Base-by-base conservation (phyloP, 768 basidiomycete species). In the Rhizopogon roseolus region DNA sequence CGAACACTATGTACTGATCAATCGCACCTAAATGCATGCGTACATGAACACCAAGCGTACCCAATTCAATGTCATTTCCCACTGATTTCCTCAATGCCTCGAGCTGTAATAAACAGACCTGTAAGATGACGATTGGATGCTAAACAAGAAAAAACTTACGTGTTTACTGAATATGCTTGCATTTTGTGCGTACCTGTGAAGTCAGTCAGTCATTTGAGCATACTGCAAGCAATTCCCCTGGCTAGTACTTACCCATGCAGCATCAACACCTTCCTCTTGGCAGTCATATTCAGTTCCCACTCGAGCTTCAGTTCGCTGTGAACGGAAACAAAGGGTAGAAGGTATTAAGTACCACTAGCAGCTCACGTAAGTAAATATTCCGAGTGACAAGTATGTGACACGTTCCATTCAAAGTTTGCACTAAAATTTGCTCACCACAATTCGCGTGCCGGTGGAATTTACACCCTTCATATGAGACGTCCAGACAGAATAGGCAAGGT, bases 61-160 rank as follows among this genome's bases (percentile, higher is more conserved):
- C 84, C 52, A 90, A 73, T 58, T 90, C 86, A 41, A 88, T 66
- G 52, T 78, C 75, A 58, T 84, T 82, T 54, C 73, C 80, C 58
- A 82, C 81, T 54, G 85, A 76, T 67, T 88, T 89, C 48, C 87
- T 77, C 27, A 90, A 71, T 3, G 87, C 88, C 22, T 84, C 86
- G 41, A 90, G 71, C 88, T 91, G 60, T 10, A 17, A 28, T 34
- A 41, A 41, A 49, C 17, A 46, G 9, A 40, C 48, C n/a, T 41
- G 44, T 42, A 17, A 40, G 19, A 44, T 17, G 22, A 36, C 4
- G 38, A 19, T 46, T 29, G 40, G 50, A 11, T 14, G 10, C 10
- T 34, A 11, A 32, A 36, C 41, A 19, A 38, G 45, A 28, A 5
- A 43, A 49, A 2, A 53, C 80, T 67, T 56, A 88, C 88, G 62